Evolutionary conservation across 1,139 yeast genomes (phyloP).

Genomic region (Chernovozyma aurita): DNA sequence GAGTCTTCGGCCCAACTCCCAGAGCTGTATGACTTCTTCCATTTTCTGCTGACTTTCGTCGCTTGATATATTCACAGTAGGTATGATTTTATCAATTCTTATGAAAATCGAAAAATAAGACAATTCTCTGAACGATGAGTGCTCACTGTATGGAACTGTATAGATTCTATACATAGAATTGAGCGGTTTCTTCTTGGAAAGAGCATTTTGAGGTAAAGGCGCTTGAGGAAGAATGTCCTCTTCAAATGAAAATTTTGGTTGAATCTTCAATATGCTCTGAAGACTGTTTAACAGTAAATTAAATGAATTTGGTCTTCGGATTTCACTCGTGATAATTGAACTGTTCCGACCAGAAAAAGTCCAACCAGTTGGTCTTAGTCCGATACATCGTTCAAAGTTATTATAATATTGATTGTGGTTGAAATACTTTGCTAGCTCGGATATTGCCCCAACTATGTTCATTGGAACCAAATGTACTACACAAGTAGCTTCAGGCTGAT

Average conservation of each 20-base stretch:
- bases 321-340: conserved; percentile 8
- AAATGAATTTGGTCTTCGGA: background rate
- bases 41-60: conserved; percentile 31
- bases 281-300: conserved; percentile 7
- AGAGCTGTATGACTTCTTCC: conserved; percentile 43
- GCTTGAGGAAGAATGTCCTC: conserved; percentile 33
- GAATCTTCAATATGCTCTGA: conserved; percentile 14
- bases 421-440: conserved; percentile 46
- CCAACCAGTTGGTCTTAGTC: conserved; percentile 88
- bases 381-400: conserved; percentile 54
- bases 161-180: conserved; percentile 41
- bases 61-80: conserved; percentile 68
- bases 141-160: conserved; percentile 86
- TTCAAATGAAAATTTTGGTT: conserved; percentile 22
- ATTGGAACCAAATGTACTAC: conserved; percentile 72
- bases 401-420: conserved; percentile 42
- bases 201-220: conserved; percentile 10
- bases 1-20: conserved; percentile 28
- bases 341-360: conserved; percentile 32
- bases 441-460: conserved; percentile 35
- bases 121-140: conserved; percentile 81
- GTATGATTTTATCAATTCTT: conserved; percentile 52
- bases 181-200: conserved; percentile 18
- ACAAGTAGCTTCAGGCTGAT: conserved; percentile 41
- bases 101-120: conserved; percentile 56